Evolutionary conservation across 2,329 filamentous ascomycete species (phyloP).

Genomic region (Xylariaceae sp.): DNA sequence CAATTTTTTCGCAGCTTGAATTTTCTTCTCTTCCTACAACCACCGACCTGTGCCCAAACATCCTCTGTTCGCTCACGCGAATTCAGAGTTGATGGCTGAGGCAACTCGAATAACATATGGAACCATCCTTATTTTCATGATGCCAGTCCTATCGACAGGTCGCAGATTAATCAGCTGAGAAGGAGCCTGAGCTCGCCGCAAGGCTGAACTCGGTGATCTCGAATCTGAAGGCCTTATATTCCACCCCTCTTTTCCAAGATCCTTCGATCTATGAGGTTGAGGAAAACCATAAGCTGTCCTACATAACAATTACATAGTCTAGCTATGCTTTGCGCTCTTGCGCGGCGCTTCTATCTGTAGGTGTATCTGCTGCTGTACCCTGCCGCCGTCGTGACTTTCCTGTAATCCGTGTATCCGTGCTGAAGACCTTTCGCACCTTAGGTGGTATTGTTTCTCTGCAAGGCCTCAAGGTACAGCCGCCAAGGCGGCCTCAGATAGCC

Average conservation of each 20-base stretch:
- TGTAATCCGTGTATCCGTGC: too few relatives aligned
- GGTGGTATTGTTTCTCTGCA: too few relatives aligned
- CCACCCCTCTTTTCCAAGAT: slow-evolving; percentile 83
- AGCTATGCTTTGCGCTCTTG: too few relatives aligned
- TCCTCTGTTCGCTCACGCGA: slow-evolving; percentile 60
- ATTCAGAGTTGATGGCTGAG: slow-evolving; percentile 72
- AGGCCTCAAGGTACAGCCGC: too few relatives aligned
- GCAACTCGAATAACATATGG: slow-evolving; percentile 80
- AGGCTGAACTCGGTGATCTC: slow-evolving; percentile 63
- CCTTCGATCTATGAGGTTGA: slow-evolving; percentile 86
- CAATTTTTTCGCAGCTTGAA: slow-evolving; percentile 28
- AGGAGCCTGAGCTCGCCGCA: slow-evolving; percentile 63
- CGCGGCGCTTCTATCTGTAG: too few relatives aligned
- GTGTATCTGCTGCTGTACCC: too few relatives aligned
- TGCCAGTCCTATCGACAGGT: slow-evolving; percentile 96
- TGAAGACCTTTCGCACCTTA: too few relatives aligned
- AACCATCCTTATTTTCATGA: slow-evolving; percentile 69
- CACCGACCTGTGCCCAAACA: slow-evolving; percentile 81
- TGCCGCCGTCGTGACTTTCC: too few relatives aligned
- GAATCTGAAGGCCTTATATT: slow-evolving; percentile 73
- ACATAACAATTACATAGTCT: slow-evolving; percentile 45
- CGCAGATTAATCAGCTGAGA: slow-evolving; percentile 67
- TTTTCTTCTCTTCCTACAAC: slow-evolving; percentile 37
- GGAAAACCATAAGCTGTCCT: slow-evolving; percentile 79
- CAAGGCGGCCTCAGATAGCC: too few relatives aligned